Evolutionary conservation across 495 filamentous ascomycete genomes (phyloP).

Genomic region (Penicillium egyptiacum): DNA sequence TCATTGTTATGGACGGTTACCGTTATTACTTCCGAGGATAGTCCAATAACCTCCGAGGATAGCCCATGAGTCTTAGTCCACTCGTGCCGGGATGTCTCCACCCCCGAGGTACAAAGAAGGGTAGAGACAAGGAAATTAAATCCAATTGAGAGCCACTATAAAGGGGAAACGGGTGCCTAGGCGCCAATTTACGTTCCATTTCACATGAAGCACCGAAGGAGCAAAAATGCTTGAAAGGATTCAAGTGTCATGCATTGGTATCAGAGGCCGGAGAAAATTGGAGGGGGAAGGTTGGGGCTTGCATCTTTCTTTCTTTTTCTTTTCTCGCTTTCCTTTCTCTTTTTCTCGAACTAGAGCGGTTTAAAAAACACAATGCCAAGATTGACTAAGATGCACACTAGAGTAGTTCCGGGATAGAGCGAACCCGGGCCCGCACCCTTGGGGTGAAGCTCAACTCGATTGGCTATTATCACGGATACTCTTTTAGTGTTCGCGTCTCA

Average conservation of each 20-base stretch:
- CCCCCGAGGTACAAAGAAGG: background rate
- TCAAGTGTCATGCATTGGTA: conserved; percentile 10
- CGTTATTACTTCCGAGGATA: background rate
- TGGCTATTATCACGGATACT: conserved; percentile 8
- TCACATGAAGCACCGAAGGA: conserved; percentile 13
- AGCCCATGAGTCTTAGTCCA: background rate
- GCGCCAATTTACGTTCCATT: conserved; percentile 6
- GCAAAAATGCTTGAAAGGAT: conserved; percentile 5
- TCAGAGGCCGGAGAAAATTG: conserved; percentile 10
- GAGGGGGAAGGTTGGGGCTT: background rate
- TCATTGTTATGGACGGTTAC: background rate
- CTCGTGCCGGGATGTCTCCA: background rate
- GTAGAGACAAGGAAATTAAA: background rate
- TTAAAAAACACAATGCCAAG: conserved; percentile 14
- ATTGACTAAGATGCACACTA: conserved; percentile 19
- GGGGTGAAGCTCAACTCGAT: background rate
- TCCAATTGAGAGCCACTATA: background rate
- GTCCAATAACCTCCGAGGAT: too few species aligned
- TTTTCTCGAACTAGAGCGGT: background rate
- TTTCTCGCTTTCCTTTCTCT: background rate
- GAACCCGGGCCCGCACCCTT: conserved; percentile 25
- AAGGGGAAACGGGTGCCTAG: background rate
- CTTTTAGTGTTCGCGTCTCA: conserved; percentile 7
- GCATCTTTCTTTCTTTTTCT: background rate
- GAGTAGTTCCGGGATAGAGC: conserved; percentile 11